A percentile compares a stretch with the other conserved stretches of the same genome.
Conservation (phyloP, 257 asterid genomes). For the Perilla frutescens region DNA sequence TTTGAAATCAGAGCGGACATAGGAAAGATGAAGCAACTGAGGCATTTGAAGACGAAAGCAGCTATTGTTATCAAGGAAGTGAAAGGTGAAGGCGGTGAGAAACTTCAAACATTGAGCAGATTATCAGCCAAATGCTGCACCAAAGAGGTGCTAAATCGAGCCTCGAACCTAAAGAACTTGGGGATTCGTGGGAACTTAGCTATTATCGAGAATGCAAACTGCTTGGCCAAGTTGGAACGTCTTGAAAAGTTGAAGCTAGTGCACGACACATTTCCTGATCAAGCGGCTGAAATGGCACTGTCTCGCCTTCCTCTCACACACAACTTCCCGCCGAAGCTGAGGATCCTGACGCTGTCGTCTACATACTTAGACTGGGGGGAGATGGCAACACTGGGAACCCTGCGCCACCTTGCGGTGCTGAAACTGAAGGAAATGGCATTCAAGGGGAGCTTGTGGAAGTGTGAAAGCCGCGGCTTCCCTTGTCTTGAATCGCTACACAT, state of each 20-base stretch:
- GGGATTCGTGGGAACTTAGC: neutral
- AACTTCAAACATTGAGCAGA: slow-evolving; percentile 31
- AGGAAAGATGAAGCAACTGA: too few relatives aligned
- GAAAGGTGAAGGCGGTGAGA: slow-evolving; percentile 27
- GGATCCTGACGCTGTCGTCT: too few relatives aligned
- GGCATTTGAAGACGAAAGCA: too few relatives aligned
- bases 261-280: neutral
- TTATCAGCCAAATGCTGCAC: slow-evolving; percentile 7
- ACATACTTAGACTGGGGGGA: slow-evolving; percentile 27
- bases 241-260: neutral
- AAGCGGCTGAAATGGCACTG: neutral
- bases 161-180: neutral
- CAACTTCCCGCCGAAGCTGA: too few relatives aligned
- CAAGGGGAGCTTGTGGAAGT: slow-evolving; percentile 32
- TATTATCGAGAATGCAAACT: neutral
- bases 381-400: slow-evolving; percentile 7
- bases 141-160: neutral
- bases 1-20: slow-evolving; percentile 14
- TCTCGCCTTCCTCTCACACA: neutral
- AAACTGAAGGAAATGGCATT: slow-evolving; percentile 27
- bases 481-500: neutral
- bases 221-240: neutral
- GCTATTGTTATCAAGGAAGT: too few relatives aligned
- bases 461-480: neutral
- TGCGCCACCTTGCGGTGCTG: slow-evolving; percentile 28